Evolutionary conservation across 345 rosid genomes (phyloP).

Genomic region (Lepidium africanum): DNA sequence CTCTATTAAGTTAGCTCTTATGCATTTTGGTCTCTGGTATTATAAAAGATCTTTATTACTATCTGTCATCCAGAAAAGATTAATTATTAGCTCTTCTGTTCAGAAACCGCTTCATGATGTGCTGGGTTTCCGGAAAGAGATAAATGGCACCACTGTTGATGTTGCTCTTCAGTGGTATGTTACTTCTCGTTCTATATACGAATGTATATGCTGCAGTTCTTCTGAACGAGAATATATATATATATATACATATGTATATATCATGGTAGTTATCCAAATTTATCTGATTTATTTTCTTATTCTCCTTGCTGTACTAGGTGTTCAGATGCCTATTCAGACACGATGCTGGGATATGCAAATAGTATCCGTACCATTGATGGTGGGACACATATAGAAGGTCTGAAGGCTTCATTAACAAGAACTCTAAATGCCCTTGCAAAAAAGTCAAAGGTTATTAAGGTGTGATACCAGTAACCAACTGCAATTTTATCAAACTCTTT

Average conservation of each 20-base stretch:
- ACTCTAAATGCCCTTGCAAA: slow-evolving; percentile 77
- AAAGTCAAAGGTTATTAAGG: slow-evolving; percentile 85
- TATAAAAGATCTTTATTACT: neutral
- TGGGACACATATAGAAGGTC: slow-evolving; percentile 94
- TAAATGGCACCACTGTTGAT: slow-evolving; percentile 57
- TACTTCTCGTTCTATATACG: slow-evolving; percentile 3
- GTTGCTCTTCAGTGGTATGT: slow-evolving; percentile 88
- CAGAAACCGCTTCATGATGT: slow-evolving; percentile 87
- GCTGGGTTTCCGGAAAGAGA: slow-evolving; percentile 62
- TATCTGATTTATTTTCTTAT: neutral
- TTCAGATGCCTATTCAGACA: slow-evolving; percentile 93
- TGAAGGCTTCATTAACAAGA: slow-evolving; percentile 87
- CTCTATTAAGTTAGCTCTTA: slow-evolving; percentile 1
- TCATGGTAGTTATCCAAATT: neutral
- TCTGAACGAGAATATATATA: neutral
- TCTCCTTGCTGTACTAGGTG: slow-evolving; percentile 47
- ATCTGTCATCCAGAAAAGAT: neutral
- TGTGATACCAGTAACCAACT: slow-evolving; percentile 17
- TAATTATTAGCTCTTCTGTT: slow-evolving; percentile 26
- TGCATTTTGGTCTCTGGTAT: neutral
- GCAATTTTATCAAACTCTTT: neutral
- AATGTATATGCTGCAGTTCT: neutral
- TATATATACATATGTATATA: neutral
- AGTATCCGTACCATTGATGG: slow-evolving; percentile 94
- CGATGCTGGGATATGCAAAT: slow-evolving; percentile 85